Evolutionary conservation across 2,329 filamentous ascomycete species (phyloP).

Genomic region (Penicillium sp.): DNA sequence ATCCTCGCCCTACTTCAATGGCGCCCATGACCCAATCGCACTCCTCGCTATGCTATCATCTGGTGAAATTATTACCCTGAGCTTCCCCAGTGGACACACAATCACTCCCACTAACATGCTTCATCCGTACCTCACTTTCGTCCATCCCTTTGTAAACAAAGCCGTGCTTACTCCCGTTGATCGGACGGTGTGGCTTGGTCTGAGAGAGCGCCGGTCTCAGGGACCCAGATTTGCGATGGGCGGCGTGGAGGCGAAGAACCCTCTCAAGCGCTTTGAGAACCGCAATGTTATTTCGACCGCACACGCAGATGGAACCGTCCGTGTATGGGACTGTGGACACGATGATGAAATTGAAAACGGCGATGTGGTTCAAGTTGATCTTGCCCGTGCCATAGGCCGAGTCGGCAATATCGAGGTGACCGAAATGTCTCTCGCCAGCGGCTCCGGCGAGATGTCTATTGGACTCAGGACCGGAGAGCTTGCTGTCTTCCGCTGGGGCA

Average conservation of each 20-base stretch:
- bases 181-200: constrained; percentile 80
- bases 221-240: constrained; percentile 78
- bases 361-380: constrained; percentile 76
- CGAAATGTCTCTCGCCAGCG: constrained; percentile 75
- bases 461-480: constrained; percentile 83
- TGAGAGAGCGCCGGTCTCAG: constrained; percentile 78
- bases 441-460: constrained; percentile 79
- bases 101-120: constrained; percentile 92
- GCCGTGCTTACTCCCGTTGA: constrained; percentile 72
- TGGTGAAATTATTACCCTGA: constrained; percentile 84
- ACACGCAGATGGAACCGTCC: constrained; percentile 87
- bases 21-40: constrained; percentile 87
- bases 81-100: constrained; percentile 86
- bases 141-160: constrained; percentile 83
- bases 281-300: constrained; percentile 83
- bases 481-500: constrained; percentile 83
- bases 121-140: constrained; percentile 80
- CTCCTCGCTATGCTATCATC: constrained; percentile 76
- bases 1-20: constrained; percentile 77
- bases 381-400: constrained; percentile 78
- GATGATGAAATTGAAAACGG: constrained; percentile 91
- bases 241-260: constrained; percentile 69
- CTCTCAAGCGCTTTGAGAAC: constrained; percentile 74
- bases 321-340: constrained; percentile 89
- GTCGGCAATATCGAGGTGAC: constrained; percentile 74